phyloP scores from a whole-genome alignment of 495 filamentous ascomycete species.

The Penicillium desertorum region DNA sequence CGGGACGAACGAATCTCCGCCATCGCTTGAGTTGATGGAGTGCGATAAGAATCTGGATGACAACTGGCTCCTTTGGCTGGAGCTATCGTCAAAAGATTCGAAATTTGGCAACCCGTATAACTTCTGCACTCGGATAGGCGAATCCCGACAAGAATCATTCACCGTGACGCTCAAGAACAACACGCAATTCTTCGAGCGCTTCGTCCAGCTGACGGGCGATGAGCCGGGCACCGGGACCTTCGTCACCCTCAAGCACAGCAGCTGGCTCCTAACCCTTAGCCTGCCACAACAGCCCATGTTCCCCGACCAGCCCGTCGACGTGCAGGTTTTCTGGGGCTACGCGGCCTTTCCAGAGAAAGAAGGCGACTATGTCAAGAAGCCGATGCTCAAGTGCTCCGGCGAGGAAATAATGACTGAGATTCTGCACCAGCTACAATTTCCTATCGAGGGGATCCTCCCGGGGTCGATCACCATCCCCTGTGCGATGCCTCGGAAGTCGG shows the following conservation, averaged over 20 bases:
- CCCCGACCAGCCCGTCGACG: conserved; percentile 29
- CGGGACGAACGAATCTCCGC: conserved; percentile 22
- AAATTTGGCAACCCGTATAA: conserved; percentile 38
- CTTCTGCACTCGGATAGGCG: conserved; percentile 31
- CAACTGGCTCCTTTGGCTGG: conserved; percentile 31
- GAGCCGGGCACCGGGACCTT: conserved; percentile 35
- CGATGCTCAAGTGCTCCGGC: conserved; percentile 43
- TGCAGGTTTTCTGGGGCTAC: conserved; percentile 44
- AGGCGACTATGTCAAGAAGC: conserved; percentile 41
- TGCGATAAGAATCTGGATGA: conserved; percentile 15
- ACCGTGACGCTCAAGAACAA: conserved; percentile 37
- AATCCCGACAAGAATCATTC: conserved; percentile 39
- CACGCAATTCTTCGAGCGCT: conserved; percentile 28
- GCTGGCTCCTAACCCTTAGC: conserved; percentile 38
- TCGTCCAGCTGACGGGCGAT: conserved; percentile 31
- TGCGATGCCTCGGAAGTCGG: conserved; percentile 31
- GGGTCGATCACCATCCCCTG: conserved; percentile 37
- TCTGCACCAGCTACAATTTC: conserved; percentile 33
- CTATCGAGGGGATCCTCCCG: conserved; percentile 18
- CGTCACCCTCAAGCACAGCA: conserved; percentile 36
- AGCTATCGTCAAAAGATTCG: conserved; percentile 14
- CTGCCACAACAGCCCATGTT: conserved; percentile 45
- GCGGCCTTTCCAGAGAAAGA: conserved; percentile 32
- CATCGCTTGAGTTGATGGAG: conserved; percentile 2
- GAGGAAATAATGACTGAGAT: conserved; percentile 42